Percentiles rank a stretch among this genome's conserved stretches.
Conservation (phyloP, 2,329 filamentous ascomycete species). For the Cercospora sp. region DNA sequence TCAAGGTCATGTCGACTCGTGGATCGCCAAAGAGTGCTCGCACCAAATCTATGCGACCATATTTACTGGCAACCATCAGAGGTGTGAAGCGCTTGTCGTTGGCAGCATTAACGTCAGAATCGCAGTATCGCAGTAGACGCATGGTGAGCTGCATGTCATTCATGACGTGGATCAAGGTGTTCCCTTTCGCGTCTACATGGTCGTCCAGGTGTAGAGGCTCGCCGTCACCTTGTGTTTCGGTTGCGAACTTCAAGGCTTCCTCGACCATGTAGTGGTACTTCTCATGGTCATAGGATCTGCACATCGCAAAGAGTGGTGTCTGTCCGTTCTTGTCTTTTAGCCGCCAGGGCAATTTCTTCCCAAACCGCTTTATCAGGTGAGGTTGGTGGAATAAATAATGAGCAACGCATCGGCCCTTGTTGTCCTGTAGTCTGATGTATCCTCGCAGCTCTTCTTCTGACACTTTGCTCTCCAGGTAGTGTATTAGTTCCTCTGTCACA, state of each 20-base stretch:
- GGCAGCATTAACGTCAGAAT: conserved; percentile 91
- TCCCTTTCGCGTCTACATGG: conserved; percentile 88
- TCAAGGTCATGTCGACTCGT: conserved; percentile 79
- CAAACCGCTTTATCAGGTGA: conserved; percentile 72
- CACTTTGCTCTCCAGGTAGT: conserved; percentile 62
- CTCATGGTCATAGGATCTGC: conserved; percentile 89
- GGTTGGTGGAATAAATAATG: conserved; percentile 96
- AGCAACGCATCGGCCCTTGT: conserved; percentile 82
- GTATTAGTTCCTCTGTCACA: conserved; percentile 72
- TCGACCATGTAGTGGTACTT: conserved; percentile 87
- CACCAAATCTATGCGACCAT: conserved; percentile 91
- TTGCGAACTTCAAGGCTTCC: conserved; percentile 73
- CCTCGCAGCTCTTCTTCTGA: conserved; percentile 58
- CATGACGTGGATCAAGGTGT: conserved; percentile 92
- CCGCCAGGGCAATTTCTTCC: conserved; percentile 78
- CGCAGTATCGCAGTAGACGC: conserved; percentile 76
- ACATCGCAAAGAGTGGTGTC: conserved; percentile 94
- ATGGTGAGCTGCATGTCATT: conserved; percentile 77
- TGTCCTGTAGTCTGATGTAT: conserved; percentile 77
- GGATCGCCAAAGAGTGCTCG: conserved; percentile 82
- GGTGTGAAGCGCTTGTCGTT: conserved; percentile 96
- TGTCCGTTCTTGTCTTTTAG: conserved; percentile 94
- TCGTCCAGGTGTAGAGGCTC: conserved; percentile 85
- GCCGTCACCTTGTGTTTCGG: conserved; percentile 71
- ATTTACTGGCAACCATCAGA: conserved; percentile 98